These are phyloP conservation scores for Albatrellus ellisii DNA, from an alignment of 768 basidiomycete species.

Conservation along the genomic window DNA sequence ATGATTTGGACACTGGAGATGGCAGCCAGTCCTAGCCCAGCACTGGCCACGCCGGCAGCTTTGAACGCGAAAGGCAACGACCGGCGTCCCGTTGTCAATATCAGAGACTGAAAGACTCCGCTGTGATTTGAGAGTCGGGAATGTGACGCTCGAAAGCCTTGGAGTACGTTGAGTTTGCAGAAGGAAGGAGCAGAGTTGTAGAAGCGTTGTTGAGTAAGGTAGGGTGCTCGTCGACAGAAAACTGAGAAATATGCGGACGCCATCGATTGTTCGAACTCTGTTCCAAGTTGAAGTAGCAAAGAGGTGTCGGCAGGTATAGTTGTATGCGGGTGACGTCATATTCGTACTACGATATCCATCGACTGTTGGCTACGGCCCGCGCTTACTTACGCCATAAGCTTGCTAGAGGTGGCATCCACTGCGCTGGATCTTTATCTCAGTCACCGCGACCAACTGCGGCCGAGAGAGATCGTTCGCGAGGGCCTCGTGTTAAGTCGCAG, in stretches of 20 bases:
- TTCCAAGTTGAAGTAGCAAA: neutral
- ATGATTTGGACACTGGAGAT: conserved; percentile 2
- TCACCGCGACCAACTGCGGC: conserved; percentile 40
- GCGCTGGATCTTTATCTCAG: conserved; percentile 36
- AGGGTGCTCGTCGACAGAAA: conserved; percentile 2
- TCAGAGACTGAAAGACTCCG: neutral
- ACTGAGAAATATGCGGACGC: conserved; percentile 4
- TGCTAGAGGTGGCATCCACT: conserved; percentile 37
- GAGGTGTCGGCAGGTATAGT: too few relatives aligned
- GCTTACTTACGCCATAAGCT: conserved; percentile 39
- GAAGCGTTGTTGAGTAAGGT: neutral
- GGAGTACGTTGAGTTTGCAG: too few relatives aligned
- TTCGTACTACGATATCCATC: neutral
- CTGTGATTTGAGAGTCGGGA: too few relatives aligned
- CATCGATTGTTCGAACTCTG: too few relatives aligned
- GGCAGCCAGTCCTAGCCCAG: conserved; percentile 4
- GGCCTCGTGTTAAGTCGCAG: conserved; percentile 32
- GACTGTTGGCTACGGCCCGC: too few relatives aligned
- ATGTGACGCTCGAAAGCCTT: too few relatives aligned
- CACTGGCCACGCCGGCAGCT: conserved; percentile 4
- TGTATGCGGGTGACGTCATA: too few relatives aligned
- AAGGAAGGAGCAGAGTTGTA: too few relatives aligned
- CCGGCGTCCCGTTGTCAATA: neutral
- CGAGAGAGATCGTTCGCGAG: conserved; percentile 43
- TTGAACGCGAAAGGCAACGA: neutral